Percentiles rank a stretch among this genome's conserved stretches.
Evolutionary conservation across 1,139 yeast species (phyloP).

Genomic region (Suhomyces bribrorum): DNA sequence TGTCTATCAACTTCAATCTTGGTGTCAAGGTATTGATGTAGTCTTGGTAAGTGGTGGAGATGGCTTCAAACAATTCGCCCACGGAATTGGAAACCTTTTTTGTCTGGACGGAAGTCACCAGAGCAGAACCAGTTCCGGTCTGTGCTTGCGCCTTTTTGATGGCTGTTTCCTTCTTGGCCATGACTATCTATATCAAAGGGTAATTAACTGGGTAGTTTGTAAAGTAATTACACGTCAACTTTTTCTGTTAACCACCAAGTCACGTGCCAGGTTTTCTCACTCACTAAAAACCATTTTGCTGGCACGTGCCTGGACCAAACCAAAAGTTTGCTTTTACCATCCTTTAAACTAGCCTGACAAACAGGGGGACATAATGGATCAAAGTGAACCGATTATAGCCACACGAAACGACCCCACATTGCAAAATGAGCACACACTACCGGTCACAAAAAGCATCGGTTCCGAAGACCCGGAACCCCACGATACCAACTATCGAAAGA

Average conservation of each 20-base stretch:
- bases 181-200: slow-evolving; percentile 19
- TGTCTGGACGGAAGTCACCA: slow-evolving; percentile 8
- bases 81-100: slow-evolving; percentile 20
- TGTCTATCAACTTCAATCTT: slow-evolving; percentile 67
- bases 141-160: slow-evolving; percentile 26
- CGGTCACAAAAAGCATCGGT: too few relatives aligned
- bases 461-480: too few relatives aligned
- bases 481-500: slow-evolving; percentile 11
- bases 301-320: slow-evolving; percentile 2
- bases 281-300: neutral
- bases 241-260: slow-evolving; percentile 6
- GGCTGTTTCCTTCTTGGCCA: slow-evolving; percentile 41
- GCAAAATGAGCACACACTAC: neutral
- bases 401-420: neutral
- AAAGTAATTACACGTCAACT: slow-evolving; percentile 9
- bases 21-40: slow-evolving; percentile 48
- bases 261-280: slow-evolving; percentile 1
- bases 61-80: slow-evolving; percentile 50
- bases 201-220: neutral
- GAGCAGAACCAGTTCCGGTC: slow-evolving; percentile 5
- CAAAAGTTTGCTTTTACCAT: too few relatives aligned
- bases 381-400: neutral
- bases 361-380: too few relatives aligned
- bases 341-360: too few relatives aligned
- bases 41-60: slow-evolving; percentile 48